Percentiles rank a stretch among this genome's conserved stretches.
Evolutionary conservation across 352 stramenopile species (phyloP).

Genomic region (Phytopythium chamaehyphon): DNA sequence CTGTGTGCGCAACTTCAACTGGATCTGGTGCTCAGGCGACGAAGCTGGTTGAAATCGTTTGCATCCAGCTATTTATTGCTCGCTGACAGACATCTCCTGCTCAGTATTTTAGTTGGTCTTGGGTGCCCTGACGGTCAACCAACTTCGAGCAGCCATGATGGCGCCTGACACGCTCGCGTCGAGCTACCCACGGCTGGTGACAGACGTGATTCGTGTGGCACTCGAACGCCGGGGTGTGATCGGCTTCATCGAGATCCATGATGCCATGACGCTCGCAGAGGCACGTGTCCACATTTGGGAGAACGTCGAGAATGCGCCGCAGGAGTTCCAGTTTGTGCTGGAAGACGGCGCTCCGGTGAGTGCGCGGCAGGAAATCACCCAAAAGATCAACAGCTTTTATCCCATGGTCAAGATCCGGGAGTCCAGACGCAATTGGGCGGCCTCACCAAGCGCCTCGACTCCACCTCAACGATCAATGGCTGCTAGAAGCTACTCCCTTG

Average conservation of each 20-base stretch:
- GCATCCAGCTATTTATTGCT: too few relatives aligned
- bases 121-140: not conserved
- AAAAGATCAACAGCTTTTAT: conserved; percentile 60
- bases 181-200: conserved; percentile 39
- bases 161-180: conserved; percentile 41
- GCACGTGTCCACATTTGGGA: conserved; percentile 58
- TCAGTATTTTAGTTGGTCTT: too few relatives aligned
- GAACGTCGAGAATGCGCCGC: conserved; percentile 61
- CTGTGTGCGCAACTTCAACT: too few relatives aligned
- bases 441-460: conserved; percentile 8
- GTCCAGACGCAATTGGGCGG: conserved; percentile 8
- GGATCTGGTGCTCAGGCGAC: too few relatives aligned
- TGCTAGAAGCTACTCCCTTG: conserved; percentile 12
- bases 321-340: conserved; percentile 71
- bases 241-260: conserved; percentile 71
- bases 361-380: conserved; percentile 47
- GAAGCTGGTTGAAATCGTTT: too few relatives aligned
- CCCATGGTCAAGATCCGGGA: conserved; percentile 72
- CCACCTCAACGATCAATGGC: conserved; percentile 7
- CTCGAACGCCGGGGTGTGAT: conserved; percentile 61
- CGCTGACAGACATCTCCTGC: too few relatives aligned
- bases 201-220: conserved; percentile 58
- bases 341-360: conserved; percentile 60
- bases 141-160: conserved; percentile 30
- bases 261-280: conserved; percentile 56